Evolutionary conservation across 345 rosid genomes (phyloP), one percentile per base, ranked within the genome.

Genomic region (Linum trigynum): DNA sequence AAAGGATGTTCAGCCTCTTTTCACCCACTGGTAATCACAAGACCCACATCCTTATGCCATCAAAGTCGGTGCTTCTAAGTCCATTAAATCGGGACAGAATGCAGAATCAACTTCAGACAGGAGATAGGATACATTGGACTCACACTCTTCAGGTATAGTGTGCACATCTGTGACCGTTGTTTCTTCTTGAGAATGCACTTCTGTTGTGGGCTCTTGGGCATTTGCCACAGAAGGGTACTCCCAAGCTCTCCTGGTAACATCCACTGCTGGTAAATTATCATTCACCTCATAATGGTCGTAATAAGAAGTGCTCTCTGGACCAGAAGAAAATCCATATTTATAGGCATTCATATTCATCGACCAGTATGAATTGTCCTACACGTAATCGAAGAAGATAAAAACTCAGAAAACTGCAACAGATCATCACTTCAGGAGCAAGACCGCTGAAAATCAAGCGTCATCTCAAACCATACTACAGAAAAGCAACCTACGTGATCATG

Each of bases 311-410:
- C 71, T 78, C 70, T 77, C 85, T 10, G 70, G 76, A 69, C 76
- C 81, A 71, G 85, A 79, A 71, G 85, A 79, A 74, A 72, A 67
- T 62, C 83, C 91, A 79, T 75, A 81, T 75, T 81, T 82, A 74
- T 82, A 81, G 57, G 85, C 76, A 73, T 79, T 79, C 85, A 80
- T 70, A 57, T 71, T 80, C 81, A 76, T 73, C 2, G 83, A 68
- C 88, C 84, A 79, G 68, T 79, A 80, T 23, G 71, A 63, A 67
- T 77, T 80, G 73, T 82, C 85, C 86, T 86, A 75, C 60, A 48
- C 55, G 42, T 23, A 62, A 57, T 14, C 57, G 36, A 41, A 5
- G 10, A 38, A 63, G 55, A 10, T 45, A 61, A 61, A 17, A 42
- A 32, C 45, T 10, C 60, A 15, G n/a, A 36, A 32, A 35, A 32